phyloP scores from a whole-genome alignment of 2,329 filamentous ascomycete genomes.

The Monosporascus sp. region DNA sequence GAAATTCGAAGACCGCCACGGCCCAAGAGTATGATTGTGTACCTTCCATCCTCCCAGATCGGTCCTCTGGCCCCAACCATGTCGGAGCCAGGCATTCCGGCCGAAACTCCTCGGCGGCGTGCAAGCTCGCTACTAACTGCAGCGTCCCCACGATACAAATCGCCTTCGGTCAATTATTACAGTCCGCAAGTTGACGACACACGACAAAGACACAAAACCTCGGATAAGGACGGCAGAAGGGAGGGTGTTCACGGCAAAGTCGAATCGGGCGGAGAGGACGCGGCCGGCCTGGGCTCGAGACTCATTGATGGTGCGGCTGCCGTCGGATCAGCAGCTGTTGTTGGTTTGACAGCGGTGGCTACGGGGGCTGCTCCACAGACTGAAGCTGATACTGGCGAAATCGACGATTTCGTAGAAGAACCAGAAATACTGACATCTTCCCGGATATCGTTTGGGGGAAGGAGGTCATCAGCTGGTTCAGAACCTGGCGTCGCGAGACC shows the following conservation, averaged over 20 bases:
- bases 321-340: slow-evolving; percentile 8
- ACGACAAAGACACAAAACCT: neutral
- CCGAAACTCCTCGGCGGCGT: slow-evolving; percentile 28
- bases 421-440: slow-evolving; percentile 53
- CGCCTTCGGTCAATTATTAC: neutral
- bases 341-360: slow-evolving; percentile 5
- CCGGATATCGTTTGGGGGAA: slow-evolving; percentile 49
- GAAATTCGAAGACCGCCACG: slow-evolving; percentile 25
- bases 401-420: slow-evolving; percentile 53
- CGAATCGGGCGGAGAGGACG: neutral
- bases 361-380: slow-evolving; percentile 6
- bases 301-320: slow-evolving; percentile 7
- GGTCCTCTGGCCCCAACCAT: slow-evolving; percentile 28
- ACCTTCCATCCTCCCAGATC: slow-evolving; percentile 19
- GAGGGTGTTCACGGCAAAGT: neutral
- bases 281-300: slow-evolving; percentile 8
- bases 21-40: slow-evolving; percentile 43
- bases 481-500: slow-evolving; percentile 36
- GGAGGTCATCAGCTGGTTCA: slow-evolving; percentile 43
- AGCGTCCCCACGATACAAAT: slow-evolving; percentile 14
- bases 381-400: slow-evolving; percentile 33
- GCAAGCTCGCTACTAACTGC: slow-evolving; percentile 20
- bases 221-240: neutral
- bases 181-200: neutral
- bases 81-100: slow-evolving; percentile 14